phyloP scores from a whole-genome alignment of 805 yeast species.

The Barnettozyma populi region DNA sequence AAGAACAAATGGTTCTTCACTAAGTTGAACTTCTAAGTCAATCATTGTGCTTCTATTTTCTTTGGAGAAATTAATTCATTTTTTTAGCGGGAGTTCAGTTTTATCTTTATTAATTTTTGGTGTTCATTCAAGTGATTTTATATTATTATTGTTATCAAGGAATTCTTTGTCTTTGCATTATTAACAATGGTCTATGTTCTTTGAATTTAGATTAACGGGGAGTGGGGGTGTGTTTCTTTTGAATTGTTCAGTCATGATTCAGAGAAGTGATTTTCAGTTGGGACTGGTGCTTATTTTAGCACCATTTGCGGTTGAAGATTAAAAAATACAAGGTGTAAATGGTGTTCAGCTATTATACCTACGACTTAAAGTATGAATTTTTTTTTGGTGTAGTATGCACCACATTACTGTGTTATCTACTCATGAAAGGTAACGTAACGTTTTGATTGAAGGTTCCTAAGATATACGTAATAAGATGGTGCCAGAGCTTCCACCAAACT shows the following conservation, averaged over 20 bases:
- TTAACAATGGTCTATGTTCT: conserved; percentile 9
- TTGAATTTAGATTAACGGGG: conserved; percentile 10
- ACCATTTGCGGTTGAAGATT: neutral
- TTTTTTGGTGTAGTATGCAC: neutral
- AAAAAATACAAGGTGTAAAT: conserved; percentile 8
- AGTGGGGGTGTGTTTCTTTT: neutral
- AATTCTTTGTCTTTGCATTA: conserved; percentile 6
- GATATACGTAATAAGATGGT: too few relatives aligned
- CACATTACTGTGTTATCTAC: too few relatives aligned
- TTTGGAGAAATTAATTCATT: conserved; percentile 1
- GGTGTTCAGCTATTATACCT: conserved; percentile 10
- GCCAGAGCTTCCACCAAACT: too few relatives aligned
- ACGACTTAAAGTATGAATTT: conserved; percentile 12
- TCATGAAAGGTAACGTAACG: too few relatives aligned
- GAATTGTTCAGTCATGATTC: conserved; percentile 3
- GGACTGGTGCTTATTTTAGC: neutral
- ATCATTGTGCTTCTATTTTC: conserved; percentile 4
- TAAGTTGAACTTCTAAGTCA: conserved; percentile 84
- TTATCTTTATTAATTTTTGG: conserved; percentile 11
- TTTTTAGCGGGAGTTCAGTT: conserved; percentile 5
- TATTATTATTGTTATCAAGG: conserved; percentile 8
- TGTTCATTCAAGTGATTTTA: conserved; percentile 12
- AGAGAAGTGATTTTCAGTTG: conserved; percentile 4
- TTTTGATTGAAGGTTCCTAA: too few relatives aligned
- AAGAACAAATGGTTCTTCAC: conserved; percentile 99